These are phyloP conservation scores for Periglandula ipomoeae DNA, from an alignment of 2,329 filamentous ascomycete species.

Conservation along the genomic window DNA sequence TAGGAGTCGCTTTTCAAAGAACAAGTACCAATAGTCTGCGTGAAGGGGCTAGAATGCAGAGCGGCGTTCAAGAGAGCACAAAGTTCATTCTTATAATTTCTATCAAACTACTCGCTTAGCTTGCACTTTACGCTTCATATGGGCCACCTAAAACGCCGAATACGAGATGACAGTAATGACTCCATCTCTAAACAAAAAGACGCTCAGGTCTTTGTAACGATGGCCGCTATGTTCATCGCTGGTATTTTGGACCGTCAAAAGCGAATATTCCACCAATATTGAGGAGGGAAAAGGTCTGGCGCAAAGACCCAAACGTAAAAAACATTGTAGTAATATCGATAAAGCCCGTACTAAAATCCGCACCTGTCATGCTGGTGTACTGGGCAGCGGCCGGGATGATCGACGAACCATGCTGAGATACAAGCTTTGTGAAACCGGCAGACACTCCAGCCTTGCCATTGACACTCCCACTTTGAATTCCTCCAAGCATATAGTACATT, in stretches of 20 bases:
- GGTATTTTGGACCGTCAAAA: neutral
- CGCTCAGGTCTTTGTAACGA: neutral
- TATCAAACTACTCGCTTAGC: no score
- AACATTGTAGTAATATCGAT: no score
- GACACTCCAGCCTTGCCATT: conserved; percentile 59
- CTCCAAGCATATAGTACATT: conserved; percentile 60
- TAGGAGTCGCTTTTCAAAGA: no score
- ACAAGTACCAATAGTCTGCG: no score
- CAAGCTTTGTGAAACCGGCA: conserved; percentile 55
- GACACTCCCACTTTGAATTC: conserved; percentile 52
- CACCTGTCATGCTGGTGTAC: conserved; percentile 57
- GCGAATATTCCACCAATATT: neutral
- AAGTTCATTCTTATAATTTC: no score
- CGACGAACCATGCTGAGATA: conserved; percentile 53
- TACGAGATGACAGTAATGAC: neutral
- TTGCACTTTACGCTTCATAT: no score
- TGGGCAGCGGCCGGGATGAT: conserved; percentile 53
- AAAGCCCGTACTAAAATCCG: conserved; percentile 31
- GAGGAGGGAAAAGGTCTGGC: no score
- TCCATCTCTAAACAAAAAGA: neutral
- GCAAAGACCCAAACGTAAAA: neutral
- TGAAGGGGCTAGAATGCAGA: no score
- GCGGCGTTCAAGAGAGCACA: no score
- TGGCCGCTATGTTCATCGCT: neutral
- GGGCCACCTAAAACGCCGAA: neutral